Base-by-base conservation (phyloP, 2,329 filamentous ascomycete species). In the Trichoderma atroviride region DNA sequence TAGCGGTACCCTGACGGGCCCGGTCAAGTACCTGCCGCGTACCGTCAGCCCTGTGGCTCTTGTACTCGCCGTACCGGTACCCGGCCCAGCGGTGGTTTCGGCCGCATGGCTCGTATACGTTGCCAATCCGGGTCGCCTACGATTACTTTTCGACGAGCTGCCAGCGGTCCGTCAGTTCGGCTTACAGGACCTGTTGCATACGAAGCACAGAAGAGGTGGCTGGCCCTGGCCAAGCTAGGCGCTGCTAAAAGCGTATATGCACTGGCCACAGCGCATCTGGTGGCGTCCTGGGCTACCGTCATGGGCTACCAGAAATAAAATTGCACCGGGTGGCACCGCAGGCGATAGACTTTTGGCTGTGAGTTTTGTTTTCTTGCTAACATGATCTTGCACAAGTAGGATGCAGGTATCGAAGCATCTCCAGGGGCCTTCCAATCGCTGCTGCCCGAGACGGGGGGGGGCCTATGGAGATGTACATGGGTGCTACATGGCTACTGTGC, bases 181-280 rank as follows among this genome's bases (percentile, higher is more conserved):
- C 53, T 56, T 56, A 56, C 53, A 16, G 53, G 43, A 56, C 16
- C n/a, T 43, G 53, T 50, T 29, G 24, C 35, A 40, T 37, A n/a
- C 37, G 37, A 40, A 40, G 37, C 37, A 33, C 33, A 3, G 11
- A 35, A 13, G 2, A 1, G n/a, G 5, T 68, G 65, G 55, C 65
- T 68, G 22, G 24, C 65, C 56, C 4, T 35, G 64, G 9, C 37
- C 52, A 65, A 65, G 62, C 62, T 47, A 65, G 63, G 24, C 53
- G 27, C 53, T 58, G 63, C 63, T 58, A 47, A 35, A 66, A 50
- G 63, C 53, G 63, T 58, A 50, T 35, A 40, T 58, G 63, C 52
- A 65, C 62, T 65, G 62, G 62, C 62, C 62, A 65, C 52, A 37
- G 62, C 52, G 62, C 56, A 52, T 67, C 64, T 55, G 65, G 65